Base-by-base conservation (phyloP, 2,329 filamentous ascomycete genomes). In the Daldinia sp. region DNA sequence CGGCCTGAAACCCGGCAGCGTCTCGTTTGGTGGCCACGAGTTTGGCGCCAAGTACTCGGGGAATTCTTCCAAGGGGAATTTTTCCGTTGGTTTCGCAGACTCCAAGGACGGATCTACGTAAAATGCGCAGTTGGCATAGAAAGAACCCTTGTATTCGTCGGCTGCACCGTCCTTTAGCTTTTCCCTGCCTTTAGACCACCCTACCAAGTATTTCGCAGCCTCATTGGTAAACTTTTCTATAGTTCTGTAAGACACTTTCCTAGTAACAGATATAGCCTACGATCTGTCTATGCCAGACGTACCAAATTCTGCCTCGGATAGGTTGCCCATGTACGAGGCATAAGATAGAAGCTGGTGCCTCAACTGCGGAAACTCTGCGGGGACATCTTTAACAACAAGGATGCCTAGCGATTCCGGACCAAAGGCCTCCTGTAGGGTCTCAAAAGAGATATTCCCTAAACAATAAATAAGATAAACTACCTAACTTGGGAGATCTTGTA, bases 391-490 rank as follows among this genome's bases (percentile, higher is more conserved):
- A 54, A 99, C 94, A n/a, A 98, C 84, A 62, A 99, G 90, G 59
- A 99, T 97, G 0, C 96, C 96, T 12, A 98, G 84, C 1, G 94
- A 97, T 28, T 92, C 89, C 1, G 94, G 93, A 0, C 96, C 96
- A 78, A 99, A 98, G 0, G 96, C 96, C 73, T 91, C 81, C 74
- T 92, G 88, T 10, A 96, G 85, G 0, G 87, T 87, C 63, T 88
- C 86, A 59, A 93, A 91, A 0, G 91, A 85, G 51, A 95, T 85
- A 64, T 86, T 87, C 20, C 89, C 91, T 93, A 71, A 46, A 41
- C 54, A 4, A 33, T 72, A 37, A 68, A 60, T 33, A 61, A 54
- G 33, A 20, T 42, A 41, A 4, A 20, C 12, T 28, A 4, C 1
- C 1, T 23, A 23, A 23, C 13, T 3, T n/a, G 44, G 2, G 37